phyloP scores from a whole-genome alignment of 2,329 filamentous ascomycete species.

The Herpotrichia juniperi region DNA sequence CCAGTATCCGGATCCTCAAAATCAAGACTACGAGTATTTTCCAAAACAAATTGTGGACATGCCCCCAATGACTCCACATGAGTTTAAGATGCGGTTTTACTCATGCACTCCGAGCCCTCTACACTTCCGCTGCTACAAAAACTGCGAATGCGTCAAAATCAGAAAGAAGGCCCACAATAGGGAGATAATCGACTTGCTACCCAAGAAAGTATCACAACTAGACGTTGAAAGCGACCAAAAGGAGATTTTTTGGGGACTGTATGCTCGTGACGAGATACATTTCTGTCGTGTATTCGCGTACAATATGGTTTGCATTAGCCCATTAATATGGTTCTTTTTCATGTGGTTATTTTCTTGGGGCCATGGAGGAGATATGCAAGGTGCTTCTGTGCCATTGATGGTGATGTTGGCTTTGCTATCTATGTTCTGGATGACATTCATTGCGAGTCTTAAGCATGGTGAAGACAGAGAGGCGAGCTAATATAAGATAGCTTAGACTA shows the following conservation, averaged over 20 bases:
- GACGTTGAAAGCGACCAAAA: conserved; percentile 6
- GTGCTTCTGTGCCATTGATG: conserved; percentile 11
- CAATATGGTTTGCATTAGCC: conserved; percentile 9
- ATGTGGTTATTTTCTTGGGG: conserved; percentile 14
- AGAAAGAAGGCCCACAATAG: conserved; percentile 1
- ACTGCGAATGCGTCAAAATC: neutral
- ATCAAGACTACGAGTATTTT: conserved; percentile 5
- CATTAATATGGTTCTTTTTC: conserved; percentile 11
- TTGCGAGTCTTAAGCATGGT: no score
- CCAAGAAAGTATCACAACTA: conserved; percentile 4
- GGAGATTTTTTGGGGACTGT: conserved; percentile 12
- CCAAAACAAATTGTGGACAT: conserved; percentile 6
- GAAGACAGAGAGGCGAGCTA: no score
- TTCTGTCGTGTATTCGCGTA: conserved; percentile 6
- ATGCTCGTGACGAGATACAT: conserved; percentile 7
- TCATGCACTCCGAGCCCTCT: neutral
- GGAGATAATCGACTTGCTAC: conserved; percentile 8
- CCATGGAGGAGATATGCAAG: conserved; percentile 8
- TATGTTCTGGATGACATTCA: conserved; percentile 15
- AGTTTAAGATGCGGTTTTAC: conserved; percentile 13
- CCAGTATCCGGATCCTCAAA: conserved; percentile 3
- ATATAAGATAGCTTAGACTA: no score
- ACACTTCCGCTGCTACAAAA: conserved; percentile 1
- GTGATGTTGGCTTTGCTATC: conserved; percentile 9
- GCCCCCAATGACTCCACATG: conserved; percentile 9